Percentiles rank a stretch among this genome's conserved stretches.
Evolutionary conservation across 2,329 filamentous ascomycete species (phyloP).

Genomic region (Venturia asperata): DNA sequence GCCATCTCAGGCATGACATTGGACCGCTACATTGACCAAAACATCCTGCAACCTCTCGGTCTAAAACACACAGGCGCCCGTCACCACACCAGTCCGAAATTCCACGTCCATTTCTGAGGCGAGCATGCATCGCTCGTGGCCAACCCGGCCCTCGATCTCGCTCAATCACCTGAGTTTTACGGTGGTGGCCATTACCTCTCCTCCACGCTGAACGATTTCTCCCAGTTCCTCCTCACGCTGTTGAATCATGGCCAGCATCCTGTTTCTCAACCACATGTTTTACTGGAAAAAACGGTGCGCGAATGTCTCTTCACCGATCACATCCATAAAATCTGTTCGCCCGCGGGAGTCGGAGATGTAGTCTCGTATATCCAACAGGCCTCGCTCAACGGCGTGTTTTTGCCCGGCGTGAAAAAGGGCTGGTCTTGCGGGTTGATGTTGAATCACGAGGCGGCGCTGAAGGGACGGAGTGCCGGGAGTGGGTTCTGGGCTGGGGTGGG

Average conservation of each 20-base stretch:
- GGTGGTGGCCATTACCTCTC: conserved; percentile 15
- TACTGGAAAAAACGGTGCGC: conserved; percentile 49
- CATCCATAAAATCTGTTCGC: conserved; percentile 36
- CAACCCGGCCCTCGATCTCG: background rate
- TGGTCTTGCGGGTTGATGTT: conserved; percentile 13
- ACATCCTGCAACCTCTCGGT: conserved; percentile 41
- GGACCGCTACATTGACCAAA: conserved; percentile 39
- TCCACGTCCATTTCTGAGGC: conserved; percentile 4
- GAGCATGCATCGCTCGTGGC: conserved; percentile 2
- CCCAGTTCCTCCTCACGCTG: conserved; percentile 51
- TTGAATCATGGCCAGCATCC: conserved; percentile 59
- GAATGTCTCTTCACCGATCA: conserved; percentile 60
- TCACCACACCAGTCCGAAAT: background rate
- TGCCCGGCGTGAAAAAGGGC: conserved; percentile 32
- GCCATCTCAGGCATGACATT: conserved; percentile 38
- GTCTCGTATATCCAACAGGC: conserved; percentile 28
- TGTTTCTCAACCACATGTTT: conserved; percentile 46
- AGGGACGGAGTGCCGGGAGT: conserved; percentile 46
- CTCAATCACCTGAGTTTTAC: background rate
- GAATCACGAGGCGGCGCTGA: conserved; percentile 43
- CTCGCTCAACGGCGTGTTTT: conserved; percentile 44
- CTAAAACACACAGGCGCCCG: conserved; percentile 24
- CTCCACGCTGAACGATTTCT: conserved; percentile 22
- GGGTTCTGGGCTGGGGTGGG: conserved; percentile 59
- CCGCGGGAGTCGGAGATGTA: conserved; percentile 45